Evolutionary conservation across 371 early-diverging fungal species (phyloP).

Genomic region (Rhizopus stolonifer): DNA sequence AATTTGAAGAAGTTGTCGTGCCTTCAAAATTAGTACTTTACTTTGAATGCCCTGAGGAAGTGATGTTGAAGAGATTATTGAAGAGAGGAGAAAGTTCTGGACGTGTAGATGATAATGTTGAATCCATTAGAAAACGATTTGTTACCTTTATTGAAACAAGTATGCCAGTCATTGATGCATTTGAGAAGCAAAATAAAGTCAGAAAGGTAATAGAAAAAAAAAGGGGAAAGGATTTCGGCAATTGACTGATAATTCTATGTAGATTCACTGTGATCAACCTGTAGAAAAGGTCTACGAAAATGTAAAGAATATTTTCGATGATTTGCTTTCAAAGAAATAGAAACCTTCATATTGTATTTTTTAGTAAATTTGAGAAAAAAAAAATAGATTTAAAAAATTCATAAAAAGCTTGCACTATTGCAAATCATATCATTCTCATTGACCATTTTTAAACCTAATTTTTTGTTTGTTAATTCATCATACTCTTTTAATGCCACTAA

Average conservation of each 20-base stretch:
- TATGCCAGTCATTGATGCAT: slow-evolving; percentile 89
- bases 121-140: slow-evolving; percentile 95
- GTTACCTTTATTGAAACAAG: slow-evolving; percentile 78
- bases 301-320: slow-evolving; percentile 51
- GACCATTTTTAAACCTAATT: too few species aligned
- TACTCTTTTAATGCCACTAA: too few species aligned
- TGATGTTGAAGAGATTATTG: slow-evolving; percentile 83
- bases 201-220: slow-evolving; percentile 53
- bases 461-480: too few species aligned
- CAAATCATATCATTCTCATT: too few species aligned
- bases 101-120: slow-evolving; percentile 92
- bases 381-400: too few species aligned
- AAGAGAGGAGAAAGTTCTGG: slow-evolving; percentile 93
- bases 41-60: slow-evolving; percentile 92
- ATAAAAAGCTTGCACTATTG: too few species aligned
- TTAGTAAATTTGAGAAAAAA: too few species aligned
- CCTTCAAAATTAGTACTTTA: slow-evolving; percentile 74
- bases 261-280: slow-evolving; percentile 58
- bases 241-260: slow-evolving; percentile 52
- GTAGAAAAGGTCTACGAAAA: slow-evolving; percentile 57
- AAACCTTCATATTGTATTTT: too few species aligned
- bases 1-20: slow-evolving; percentile 87
- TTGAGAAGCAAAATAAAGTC: slow-evolving; percentile 74
- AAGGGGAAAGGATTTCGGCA: slow-evolving; percentile 36
- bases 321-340: slow-evolving; percentile 22